phyloP scores from a whole-genome alignment of 345 rosid genomes.

The Theobroma cacao region DNA sequence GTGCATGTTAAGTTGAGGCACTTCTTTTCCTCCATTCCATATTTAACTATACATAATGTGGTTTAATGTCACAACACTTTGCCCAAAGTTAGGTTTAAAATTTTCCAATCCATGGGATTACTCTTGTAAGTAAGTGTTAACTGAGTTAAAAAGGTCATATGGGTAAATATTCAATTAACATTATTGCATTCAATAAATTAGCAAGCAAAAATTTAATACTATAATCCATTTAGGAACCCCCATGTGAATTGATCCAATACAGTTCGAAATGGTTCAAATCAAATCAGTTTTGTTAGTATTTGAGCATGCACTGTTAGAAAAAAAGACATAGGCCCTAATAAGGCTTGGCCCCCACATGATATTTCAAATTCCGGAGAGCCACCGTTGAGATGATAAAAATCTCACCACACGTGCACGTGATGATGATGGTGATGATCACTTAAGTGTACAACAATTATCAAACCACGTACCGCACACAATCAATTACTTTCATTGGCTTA shows the following conservation, averaged over 20 bases:
- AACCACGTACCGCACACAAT: constrained; percentile 17
- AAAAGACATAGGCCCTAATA: no score
- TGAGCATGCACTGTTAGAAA: neutral
- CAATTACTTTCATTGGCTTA: constrained; percentile 23
- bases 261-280: constrained; percentile 6
- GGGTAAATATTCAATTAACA: neutral
- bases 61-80: neutral
- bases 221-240: neutral
- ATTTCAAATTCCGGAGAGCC: neutral
- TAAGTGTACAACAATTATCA: constrained; percentile 17
- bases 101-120: neutral
- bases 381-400: neutral
- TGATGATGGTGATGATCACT: constrained; percentile 13
- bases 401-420: constrained; percentile 20
- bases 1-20: no score
- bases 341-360: neutral
- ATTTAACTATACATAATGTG: neutral
- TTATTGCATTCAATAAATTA: neutral
- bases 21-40: neutral
- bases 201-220: neutral
- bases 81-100: neutral
- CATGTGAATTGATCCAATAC: constrained; percentile 6
- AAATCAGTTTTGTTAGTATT: neutral
- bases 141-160: neutral
- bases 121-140: neutral